These are phyloP conservation scores for Yamadazyma buinensis DNA, from an alignment of 1,139 yeast species.

Conservation along the genomic window DNA sequence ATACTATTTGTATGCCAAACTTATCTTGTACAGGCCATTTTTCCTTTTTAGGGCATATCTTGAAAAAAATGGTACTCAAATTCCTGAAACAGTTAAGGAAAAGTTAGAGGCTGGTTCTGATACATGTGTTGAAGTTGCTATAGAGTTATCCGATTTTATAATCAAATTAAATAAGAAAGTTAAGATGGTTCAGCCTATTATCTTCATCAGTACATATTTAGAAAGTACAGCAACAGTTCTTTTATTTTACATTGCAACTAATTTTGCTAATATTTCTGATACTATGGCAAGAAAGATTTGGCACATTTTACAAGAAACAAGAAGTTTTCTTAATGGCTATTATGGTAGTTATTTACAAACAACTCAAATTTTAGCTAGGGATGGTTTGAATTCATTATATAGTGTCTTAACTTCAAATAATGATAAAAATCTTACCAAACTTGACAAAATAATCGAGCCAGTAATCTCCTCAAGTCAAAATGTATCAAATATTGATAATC, in stretches of 20 bases:
- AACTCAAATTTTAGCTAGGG: slow-evolving; percentile 11
- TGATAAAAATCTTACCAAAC: slow-evolving; percentile 5
- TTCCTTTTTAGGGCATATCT: slow-evolving; percentile 10
- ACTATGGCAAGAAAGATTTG: slow-evolving; percentile 10
- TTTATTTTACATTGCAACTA: slow-evolving; percentile 11
- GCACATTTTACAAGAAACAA: slow-evolving; percentile 10
- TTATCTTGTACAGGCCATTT: slow-evolving; percentile 11
- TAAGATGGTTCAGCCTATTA: slow-evolving; percentile 11
- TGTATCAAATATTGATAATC: neutral
- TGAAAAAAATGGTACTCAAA: slow-evolving; percentile 5
- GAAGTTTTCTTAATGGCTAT: slow-evolving; percentile 11
- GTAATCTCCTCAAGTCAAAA: slow-evolving; percentile 5
- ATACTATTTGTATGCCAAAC: slow-evolving; percentile 10
- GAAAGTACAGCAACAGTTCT: slow-evolving; percentile 13
- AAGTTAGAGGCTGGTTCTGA: slow-evolving; percentile 10
- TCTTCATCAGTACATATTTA: slow-evolving; percentile 11
- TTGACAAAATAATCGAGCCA: slow-evolving; percentile 11
- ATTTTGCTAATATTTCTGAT: slow-evolving; percentile 8
- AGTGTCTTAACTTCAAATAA: slow-evolving; percentile 5
- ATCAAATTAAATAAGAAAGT: slow-evolving; percentile 10
- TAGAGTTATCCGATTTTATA: slow-evolving; percentile 10
- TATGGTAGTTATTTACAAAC: slow-evolving; percentile 12
- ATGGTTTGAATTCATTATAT: slow-evolving; percentile 10
- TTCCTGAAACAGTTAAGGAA: slow-evolving; percentile 6
- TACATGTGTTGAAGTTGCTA: slow-evolving; percentile 10